Base-by-base conservation (phyloP, 306 rosid species). In the Hylodesmum podocarpum region DNA sequence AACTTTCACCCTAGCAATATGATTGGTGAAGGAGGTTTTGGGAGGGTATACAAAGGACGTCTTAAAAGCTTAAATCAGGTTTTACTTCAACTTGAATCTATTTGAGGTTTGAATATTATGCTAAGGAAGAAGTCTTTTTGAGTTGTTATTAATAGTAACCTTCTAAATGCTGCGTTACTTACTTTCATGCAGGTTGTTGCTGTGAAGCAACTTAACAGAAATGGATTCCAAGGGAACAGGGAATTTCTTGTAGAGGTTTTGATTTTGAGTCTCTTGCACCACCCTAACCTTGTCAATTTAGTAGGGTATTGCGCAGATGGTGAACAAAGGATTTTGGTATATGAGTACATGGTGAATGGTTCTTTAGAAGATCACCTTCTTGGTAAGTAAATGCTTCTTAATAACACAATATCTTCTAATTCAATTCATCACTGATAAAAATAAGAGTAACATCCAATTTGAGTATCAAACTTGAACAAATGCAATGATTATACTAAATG, bases 21-120 rank as follows among this genome's bases (percentile, higher is more conserved):
- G 69, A 72, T 94, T n/a, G 98, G 98, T 0, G 98, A 92, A 90
- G 98, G 98, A 8, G 98, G 96, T 41, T 95, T 92, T 77, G 96
- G 97, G 27, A 88, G 95, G 54, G 98, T 95, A 8, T 92, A 90
- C 83, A 86, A 84, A 80, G 98, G 98, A 67, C 29, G 63, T 62
- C 37, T 94, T 47, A 82, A 82, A 59, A 58, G 76, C 84, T 67
- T 75, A 29, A 61, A 86, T 25, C 89, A 89, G 87, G 98, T 92
- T 90, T 29, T 33, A 25, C 37, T 54, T 66, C 43, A 33, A 47
- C 41, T 54, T 37, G 3, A 3, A 37, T 74, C 7, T 79, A 58
- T 72, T 69, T 61, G 18, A 24, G 43, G 53, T 72, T 69, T 61
- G 18, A 24, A 50, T 41, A 10, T 78, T 41, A 22, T 77, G 77